These are phyloP conservation scores for Pueraria montana DNA, from an alignment of 306 rosid genomes.

Conservation along the genomic window DNA sequence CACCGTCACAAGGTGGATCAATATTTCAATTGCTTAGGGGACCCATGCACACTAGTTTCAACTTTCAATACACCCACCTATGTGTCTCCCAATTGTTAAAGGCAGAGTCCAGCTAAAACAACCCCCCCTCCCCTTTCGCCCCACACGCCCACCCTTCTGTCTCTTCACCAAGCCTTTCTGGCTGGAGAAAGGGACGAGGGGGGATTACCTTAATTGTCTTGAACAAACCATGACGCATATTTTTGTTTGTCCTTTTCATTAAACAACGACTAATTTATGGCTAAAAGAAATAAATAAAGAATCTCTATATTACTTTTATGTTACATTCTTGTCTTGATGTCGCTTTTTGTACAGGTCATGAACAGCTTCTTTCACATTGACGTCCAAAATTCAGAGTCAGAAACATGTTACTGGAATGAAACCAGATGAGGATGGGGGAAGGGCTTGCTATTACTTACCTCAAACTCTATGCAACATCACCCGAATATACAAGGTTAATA, in stretches of 20 bases:
- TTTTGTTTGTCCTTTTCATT: slow-evolving; percentile 40
- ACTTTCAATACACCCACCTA: slow-evolving; percentile 60
- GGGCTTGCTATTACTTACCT: not conserved
- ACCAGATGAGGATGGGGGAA: not conserved
- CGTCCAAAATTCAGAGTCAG: not conserved
- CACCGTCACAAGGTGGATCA: slow-evolving; percentile 54
- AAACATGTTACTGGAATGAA: slow-evolving; percentile 9
- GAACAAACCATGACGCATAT: slow-evolving; percentile 48
- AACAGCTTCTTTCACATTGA: slow-evolving; percentile 44
- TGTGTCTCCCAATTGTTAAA: slow-evolving; percentile 63
- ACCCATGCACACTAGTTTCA: slow-evolving; percentile 61
- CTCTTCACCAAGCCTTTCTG: slow-evolving; percentile 48
- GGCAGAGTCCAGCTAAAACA: slow-evolving; percentile 65
- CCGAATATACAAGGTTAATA: not conserved
- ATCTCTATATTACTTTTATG: slow-evolving; percentile 35
- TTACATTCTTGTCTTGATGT: slow-evolving; percentile 33
- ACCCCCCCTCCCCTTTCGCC: slow-evolving; percentile 35
- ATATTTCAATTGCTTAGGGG: slow-evolving; percentile 59
- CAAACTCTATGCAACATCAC: slow-evolving; percentile 29
- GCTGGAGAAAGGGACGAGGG: slow-evolving; percentile 49
- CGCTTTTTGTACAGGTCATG: slow-evolving; percentile 37
- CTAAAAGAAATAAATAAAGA: not conserved
- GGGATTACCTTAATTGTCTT: slow-evolving; percentile 59
- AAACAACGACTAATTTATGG: slow-evolving; percentile 31
- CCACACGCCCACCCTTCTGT: slow-evolving; percentile 58